Conservation (phyloP, 1,284 basidiomycete genomes). For the Ustilago esculenta region DNA sequence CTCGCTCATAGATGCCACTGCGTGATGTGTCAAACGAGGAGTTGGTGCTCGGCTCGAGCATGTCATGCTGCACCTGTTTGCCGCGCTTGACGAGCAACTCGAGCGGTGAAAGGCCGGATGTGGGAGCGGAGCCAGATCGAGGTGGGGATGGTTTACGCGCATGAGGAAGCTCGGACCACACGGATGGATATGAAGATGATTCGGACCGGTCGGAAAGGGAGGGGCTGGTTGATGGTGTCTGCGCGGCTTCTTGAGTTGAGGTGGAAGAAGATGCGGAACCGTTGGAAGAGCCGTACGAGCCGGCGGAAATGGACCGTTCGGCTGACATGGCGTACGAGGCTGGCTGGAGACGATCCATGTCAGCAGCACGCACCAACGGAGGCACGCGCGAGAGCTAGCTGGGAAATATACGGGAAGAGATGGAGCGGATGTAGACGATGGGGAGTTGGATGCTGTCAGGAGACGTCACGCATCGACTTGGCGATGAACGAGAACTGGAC, state of each 20-base stretch:
- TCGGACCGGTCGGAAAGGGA: conserved; percentile 31
- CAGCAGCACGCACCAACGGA: no score
- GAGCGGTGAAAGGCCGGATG: conserved; percentile 30
- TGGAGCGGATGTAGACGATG: no score
- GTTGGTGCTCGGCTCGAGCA: conserved; percentile 11
- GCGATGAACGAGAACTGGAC: no score
- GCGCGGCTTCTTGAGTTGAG: conserved; percentile 3
- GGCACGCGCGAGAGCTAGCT: no score
- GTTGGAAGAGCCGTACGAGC: conserved; percentile 31
- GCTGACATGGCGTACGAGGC: conserved; percentile 11
- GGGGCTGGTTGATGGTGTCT: conserved; percentile 35
- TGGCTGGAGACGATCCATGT: conserved; percentile 35
- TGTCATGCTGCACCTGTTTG: conserved; percentile 45
- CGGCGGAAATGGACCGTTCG: conserved; percentile 28
- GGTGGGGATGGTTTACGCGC: conserved; percentile 6
- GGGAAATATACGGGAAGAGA: no score
- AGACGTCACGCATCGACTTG: no score
- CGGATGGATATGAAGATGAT: conserved; percentile 1
- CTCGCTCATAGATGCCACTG: conserved; percentile 37
- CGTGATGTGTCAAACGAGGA: not conserved
- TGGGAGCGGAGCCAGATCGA: conserved; percentile 1
- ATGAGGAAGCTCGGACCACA: conserved; percentile 16
- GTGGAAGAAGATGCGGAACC: conserved; percentile 23
- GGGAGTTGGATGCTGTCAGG: no score
- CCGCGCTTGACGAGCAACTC: conserved; percentile 46